These are phyloP conservation scores for Iris pallida DNA, from an alignment of 116 monocot genomes.

Conservation along the genomic window DNA sequence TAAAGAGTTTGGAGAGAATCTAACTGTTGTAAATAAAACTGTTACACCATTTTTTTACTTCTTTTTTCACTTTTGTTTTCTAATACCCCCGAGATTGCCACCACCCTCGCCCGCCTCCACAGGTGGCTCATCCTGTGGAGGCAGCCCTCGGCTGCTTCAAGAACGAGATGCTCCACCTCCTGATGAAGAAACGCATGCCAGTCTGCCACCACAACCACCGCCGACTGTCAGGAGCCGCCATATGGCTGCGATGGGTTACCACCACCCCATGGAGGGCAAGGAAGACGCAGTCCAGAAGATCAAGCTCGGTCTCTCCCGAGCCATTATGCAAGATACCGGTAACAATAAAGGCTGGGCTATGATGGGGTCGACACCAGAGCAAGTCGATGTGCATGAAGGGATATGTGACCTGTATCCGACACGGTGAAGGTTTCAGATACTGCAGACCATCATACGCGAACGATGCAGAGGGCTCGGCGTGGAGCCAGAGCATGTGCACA, in stretches of 20 bases:
- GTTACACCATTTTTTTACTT: too few species aligned
- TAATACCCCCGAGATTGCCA: slow-evolving; percentile 97
- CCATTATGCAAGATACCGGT: slow-evolving; percentile 49
- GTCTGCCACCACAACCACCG: slow-evolving; percentile 14
- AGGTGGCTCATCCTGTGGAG: slow-evolving; percentile 83
- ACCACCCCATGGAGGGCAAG: slow-evolving; percentile 13
- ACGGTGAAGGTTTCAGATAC: slow-evolving; percentile 30
- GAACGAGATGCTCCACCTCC: slow-evolving; percentile 95
- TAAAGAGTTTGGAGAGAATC: too few species aligned
- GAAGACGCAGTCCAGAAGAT: slow-evolving; percentile 62
- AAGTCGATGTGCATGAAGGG: slow-evolving; percentile 18
- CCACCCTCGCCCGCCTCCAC: slow-evolving; percentile 76
- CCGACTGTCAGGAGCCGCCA: not conserved
- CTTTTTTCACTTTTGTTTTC: too few species aligned
- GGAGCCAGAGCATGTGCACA: slow-evolving; percentile 50
- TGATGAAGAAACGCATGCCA: slow-evolving; percentile 70
- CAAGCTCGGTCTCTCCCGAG: slow-evolving; percentile 61
- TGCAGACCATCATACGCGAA: slow-evolving; percentile 26
- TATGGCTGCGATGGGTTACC: not conserved
- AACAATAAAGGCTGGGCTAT: slow-evolving; percentile 21
- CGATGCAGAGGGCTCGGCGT: slow-evolving; percentile 22
- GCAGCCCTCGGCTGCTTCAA: slow-evolving; percentile 99
- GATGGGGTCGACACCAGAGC: slow-evolving; percentile 11
- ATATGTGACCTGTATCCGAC: not conserved
- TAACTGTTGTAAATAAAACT: too few species aligned